Evolutionary conservation across 2,329 filamentous ascomycete species (phyloP).

Genomic region (Stachybotrys chartarum): DNA sequence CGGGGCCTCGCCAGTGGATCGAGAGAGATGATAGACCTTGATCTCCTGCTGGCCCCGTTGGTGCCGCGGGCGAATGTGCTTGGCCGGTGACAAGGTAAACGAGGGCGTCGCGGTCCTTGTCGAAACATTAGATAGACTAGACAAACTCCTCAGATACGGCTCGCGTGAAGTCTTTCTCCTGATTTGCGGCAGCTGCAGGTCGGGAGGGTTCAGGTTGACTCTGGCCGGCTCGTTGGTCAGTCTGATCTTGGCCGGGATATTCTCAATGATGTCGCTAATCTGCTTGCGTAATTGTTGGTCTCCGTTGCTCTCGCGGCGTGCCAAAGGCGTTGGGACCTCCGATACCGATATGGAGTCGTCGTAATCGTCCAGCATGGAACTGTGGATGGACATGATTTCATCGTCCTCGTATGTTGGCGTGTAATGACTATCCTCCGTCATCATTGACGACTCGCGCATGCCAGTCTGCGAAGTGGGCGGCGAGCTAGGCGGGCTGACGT

Average conservation of each 20-base stretch:
- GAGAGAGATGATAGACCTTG: conserved; percentile 85
- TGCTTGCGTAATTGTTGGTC: conserved; percentile 71
- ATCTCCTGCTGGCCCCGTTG: conserved; percentile 62
- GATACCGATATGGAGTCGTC: conserved; percentile 31
- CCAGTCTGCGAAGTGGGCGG: conserved; percentile 25
- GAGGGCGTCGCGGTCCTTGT: conserved; percentile 57
- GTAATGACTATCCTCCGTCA: conserved; percentile 39
- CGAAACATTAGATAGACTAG: conserved; percentile 27
- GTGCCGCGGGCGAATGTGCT: conserved; percentile 39
- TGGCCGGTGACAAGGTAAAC: conserved; percentile 62
- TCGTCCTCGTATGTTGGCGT: conserved; percentile 32
- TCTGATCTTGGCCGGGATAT: conserved; percentile 72
- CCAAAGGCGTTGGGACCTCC: conserved; percentile 15
- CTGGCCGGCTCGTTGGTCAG: conserved; percentile 50
- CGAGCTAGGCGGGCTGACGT: conserved; percentile 41
- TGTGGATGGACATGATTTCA: conserved; percentile 31
- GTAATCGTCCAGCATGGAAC: conserved; percentile 39
- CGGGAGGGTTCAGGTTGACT: conserved; percentile 51
- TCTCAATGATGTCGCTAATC: conserved; percentile 70
- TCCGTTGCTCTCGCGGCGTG: conserved; percentile 28
- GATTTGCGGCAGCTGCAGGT: conserved; percentile 43
- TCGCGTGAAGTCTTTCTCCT: conserved; percentile 37
- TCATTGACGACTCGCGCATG: conserved; percentile 23
- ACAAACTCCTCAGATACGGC: conserved; percentile 37
- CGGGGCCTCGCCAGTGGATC: conserved; percentile 74